Percentiles rank a stretch among this genome's conserved stretches.
Conservation (phyloP, 306 rosid species). For the Carpinus fangiana region DNA sequence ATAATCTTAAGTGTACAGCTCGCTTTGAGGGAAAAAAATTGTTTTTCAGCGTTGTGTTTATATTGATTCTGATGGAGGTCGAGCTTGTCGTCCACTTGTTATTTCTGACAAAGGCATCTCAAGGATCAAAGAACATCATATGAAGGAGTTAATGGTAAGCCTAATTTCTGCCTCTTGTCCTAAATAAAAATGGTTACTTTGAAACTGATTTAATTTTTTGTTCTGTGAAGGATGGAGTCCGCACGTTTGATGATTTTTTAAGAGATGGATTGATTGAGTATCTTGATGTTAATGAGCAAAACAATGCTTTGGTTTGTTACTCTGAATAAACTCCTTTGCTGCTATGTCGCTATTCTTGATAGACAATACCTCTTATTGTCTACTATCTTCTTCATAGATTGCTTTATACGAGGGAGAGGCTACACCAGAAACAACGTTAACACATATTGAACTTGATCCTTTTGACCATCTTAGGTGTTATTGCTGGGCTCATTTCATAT, state of each 20-base stretch:
- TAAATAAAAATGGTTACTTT: slow-evolving; percentile 14
- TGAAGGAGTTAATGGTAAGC: slow-evolving; percentile 83
- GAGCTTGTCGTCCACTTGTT: slow-evolving; percentile 96
- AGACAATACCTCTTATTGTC: slow-evolving; percentile 6
- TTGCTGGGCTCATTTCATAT: slow-evolving; percentile 89
- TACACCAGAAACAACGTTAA: slow-evolving; percentile 46
- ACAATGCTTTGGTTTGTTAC: slow-evolving; percentile 84
- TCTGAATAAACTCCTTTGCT: slow-evolving; percentile 13
- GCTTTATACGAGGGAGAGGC: slow-evolving; percentile 86
- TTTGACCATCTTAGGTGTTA: slow-evolving; percentile 86
- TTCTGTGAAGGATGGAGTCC: slow-evolving; percentile 74
- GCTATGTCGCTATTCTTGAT: slow-evolving; percentile 17
- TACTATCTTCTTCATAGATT: slow-evolving; percentile 52
- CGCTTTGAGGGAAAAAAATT: slow-evolving; percentile 17
- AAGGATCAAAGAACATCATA: slow-evolving; percentile 80
- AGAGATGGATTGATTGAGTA: slow-evolving; percentile 86
- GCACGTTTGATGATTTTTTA: slow-evolving; percentile 81
- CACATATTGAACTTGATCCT: slow-evolving; percentile 93
- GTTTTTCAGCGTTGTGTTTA: slow-evolving; percentile 71
- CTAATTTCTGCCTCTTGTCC: slow-evolving; percentile 12
- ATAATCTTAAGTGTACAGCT: slow-evolving; percentile 16
- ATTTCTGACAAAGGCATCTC: slow-evolving; percentile 87
- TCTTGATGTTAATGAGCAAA: slow-evolving; percentile 97
- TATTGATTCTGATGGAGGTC: slow-evolving; percentile 95
- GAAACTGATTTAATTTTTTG: slow-evolving; percentile 13